Percentiles rank a stretch among this genome's conserved stretches.
phyloP scores from a whole-genome alignment of 1,139 yeast species.

The Candida gigantensis region DNA sequence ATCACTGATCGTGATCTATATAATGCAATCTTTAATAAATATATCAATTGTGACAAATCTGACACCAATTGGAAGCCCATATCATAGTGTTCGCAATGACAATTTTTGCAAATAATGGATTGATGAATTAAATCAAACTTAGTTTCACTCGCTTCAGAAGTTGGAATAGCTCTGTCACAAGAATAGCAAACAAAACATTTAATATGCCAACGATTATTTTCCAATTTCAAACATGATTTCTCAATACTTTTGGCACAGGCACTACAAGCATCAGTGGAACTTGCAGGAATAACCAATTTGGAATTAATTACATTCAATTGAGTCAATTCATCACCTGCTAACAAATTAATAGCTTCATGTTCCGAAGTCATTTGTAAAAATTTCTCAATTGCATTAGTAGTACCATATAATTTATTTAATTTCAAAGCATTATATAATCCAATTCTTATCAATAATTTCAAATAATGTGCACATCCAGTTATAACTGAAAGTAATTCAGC shows the following conservation, averaged over 20 bases:
- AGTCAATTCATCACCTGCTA: conserved; percentile 11
- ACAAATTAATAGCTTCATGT: conserved; percentile 13
- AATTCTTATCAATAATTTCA: conserved; percentile 78
- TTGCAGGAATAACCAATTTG: conserved; percentile 47
- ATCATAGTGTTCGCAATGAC: conserved; percentile 38
- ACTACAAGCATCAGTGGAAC: conserved; percentile 78
- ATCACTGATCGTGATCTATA: conserved; percentile 75
- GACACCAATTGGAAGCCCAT: conserved; percentile 64
- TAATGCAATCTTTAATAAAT: conserved; percentile 79
- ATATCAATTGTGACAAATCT: conserved; percentile 71
- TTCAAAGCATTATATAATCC: conserved; percentile 77
- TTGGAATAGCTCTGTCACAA: conserved; percentile 44
- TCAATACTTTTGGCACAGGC: conserved; percentile 78
- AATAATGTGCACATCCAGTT: conserved; percentile 90
- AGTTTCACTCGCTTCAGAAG: conserved; percentile 33
- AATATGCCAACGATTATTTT: conserved; percentile 76
- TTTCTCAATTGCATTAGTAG: conserved; percentile 62
- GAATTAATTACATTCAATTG: conserved; percentile 31
- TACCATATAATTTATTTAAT: conserved; percentile 58
- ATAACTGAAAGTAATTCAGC: conserved; percentile 71
- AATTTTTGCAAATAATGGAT: conserved; percentile 55
- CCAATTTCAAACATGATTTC: conserved; percentile 67
- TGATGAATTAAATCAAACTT: conserved; percentile 26
- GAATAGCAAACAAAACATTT: conserved; percentile 66
- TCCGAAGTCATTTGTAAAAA: conserved; percentile 48